Evolutionary conservation across 139 green algal species (phyloP), one percentile per base, ranked within the genome.

Genomic region (Penium margaritaceum): DNA sequence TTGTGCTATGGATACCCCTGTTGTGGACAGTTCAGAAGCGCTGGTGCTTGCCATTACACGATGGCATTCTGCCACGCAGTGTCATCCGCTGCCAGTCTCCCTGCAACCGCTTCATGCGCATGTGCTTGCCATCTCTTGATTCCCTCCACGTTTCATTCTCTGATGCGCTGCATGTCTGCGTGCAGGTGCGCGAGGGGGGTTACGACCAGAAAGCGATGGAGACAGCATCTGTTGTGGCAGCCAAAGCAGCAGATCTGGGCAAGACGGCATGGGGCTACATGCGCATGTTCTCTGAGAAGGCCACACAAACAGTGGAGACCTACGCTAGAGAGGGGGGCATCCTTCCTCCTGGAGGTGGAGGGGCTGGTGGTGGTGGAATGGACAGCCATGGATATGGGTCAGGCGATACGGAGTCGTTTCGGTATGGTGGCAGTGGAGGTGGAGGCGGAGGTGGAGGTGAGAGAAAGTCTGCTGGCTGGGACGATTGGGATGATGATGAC

Each of bases 211-310:
- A 60, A 24, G 51, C 51, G 24, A 60, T 60, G 1, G 51, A 60
- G 51, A 60, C 51, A 0, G 51, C 51, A 0, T 60, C 51, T 0
- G 51, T 60, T n/a, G 51, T 60, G 51, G 51, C 51, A 60, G 51
- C 24, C 6, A 19, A 21, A 15, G 51, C 51, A 29, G 30, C 51
- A 33, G 51, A 60, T n/a, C 0, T 60, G 9, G 51, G 51, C 14
- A 60, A 60, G 51, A 33, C 51, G 12, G 51, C 51, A 6, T 60
- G 51, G 51, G 51, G 51, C 51, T 60, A 33, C 51, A 60, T 60
- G 51, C 51, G 51, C 14, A 24, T 2, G 24, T 60, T 60, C 19
- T 5, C 51, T 33, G 51, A 60, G 51, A n/a, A 24, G 15, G 51
- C 51, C 30, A 24, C 30, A 24, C 51, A 60, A 60, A 60, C 51